Evolutionary conservation across 257 asterid species (phyloP).

Genomic region (Salvia hispanica): DNA sequence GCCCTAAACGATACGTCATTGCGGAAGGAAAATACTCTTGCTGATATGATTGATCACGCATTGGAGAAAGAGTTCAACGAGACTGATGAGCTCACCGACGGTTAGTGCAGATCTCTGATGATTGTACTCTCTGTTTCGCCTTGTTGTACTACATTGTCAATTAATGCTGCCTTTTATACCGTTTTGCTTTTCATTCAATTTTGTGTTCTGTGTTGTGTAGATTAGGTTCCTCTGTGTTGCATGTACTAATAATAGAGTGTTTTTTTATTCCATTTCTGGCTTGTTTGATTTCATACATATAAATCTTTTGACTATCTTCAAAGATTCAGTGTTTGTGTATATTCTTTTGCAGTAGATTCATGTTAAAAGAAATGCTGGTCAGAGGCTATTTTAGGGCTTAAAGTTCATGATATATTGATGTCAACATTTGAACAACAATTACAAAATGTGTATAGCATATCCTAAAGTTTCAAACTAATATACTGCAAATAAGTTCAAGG

Average conservation of each 20-base stretch:
- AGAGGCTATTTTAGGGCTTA: neutral
- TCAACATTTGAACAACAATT: neutral
- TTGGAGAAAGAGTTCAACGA: constrained; percentile 78
- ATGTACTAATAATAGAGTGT: constrained; percentile 1
- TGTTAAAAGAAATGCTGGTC: neutral
- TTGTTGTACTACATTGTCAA: constrained; percentile 21
- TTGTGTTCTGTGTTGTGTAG: neutral
- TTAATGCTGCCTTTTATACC: constrained; percentile 1
- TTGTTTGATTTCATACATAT: constrained; percentile 21
- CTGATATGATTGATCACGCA: constrained; percentile 66
- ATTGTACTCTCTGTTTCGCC: constrained; percentile 26
- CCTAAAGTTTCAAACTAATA: neutral
- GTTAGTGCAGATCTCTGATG: constrained; percentile 45
- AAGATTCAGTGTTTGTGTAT: neutral
- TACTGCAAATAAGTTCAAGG: constrained; percentile 1
- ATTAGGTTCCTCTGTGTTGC: neutral
- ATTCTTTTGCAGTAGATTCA: constrained; percentile 9
- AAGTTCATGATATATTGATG: constrained; percentile 5
- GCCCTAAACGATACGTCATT: constrained; percentile 38
- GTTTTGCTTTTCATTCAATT: neutral
- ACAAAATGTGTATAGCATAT: neutral
- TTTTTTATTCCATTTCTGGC: constrained; percentile 7
- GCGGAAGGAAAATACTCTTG: constrained; percentile 53
- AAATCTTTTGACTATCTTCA: constrained; percentile 6
- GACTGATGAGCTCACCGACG: constrained; percentile 66